Conservation (phyloP, 371 early-diverging fungal genomes). For the Fennellomyces sp. region DNA sequence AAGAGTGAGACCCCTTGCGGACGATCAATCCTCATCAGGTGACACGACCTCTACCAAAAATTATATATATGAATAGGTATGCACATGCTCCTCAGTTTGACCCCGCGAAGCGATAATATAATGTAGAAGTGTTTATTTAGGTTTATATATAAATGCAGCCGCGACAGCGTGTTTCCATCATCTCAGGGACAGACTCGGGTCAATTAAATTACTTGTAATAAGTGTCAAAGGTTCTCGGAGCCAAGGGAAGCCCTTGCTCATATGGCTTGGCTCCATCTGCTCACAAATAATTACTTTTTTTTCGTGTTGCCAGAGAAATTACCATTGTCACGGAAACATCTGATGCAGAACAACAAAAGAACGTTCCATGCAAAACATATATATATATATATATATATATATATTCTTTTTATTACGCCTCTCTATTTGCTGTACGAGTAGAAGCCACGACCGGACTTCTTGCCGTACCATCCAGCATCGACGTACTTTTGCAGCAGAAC, state of each 20-base stretch:
- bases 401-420: neutral
- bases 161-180: too few species aligned
- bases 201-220: too few species aligned
- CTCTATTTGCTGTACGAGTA: slow-evolving; percentile 66
- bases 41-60: neutral
- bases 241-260: too few species aligned
- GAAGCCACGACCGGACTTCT: slow-evolving; percentile 91
- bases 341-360: neutral
- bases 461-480: slow-evolving; percentile 97
- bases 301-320: too few species aligned
- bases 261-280: too few species aligned
- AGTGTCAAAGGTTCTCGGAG: too few species aligned
- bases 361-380: neutral
- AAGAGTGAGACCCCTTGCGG: neutral
- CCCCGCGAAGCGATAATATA: too few species aligned
- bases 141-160: neutral
- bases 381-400: too few species aligned
- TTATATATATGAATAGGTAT: too few species aligned
- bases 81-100: too few species aligned
- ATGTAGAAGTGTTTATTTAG: neutral
- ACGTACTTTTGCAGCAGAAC: slow-evolving; percentile 93
- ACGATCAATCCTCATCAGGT: slow-evolving; percentile 1
- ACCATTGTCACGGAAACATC: neutral
- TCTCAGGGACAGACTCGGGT: too few species aligned
- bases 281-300: too few species aligned